Base-by-base conservation (phyloP, 139 green algal species). In the Volvox reticuliferus region DNA sequence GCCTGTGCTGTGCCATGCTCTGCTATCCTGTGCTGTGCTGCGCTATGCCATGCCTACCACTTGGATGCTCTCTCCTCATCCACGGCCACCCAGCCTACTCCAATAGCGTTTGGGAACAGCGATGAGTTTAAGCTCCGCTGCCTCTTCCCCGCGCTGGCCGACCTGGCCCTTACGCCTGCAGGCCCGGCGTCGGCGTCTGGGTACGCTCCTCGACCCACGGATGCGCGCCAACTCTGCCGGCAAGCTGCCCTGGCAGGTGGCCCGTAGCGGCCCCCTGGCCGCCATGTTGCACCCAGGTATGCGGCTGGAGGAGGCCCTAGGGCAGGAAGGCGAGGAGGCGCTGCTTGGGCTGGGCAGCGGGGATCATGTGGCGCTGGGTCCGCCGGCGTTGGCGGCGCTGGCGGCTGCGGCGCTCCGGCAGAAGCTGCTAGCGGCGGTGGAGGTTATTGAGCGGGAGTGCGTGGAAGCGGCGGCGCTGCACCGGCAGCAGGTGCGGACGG, bases 371-470 rank as follows among this genome's bases (percentile, higher is more conserved):
- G 65, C 17, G 37, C 24, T 82, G 85, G 85, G 85, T n/a, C 85
- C 69, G 85, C 85, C 69, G 18, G 22, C 37, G 28, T 71, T 89
- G 85, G 85, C 69, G 44, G 44, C 69, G 44, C 32, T 89, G 28
- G 85, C 85, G 69, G 85, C 69, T 36, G 85, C 85, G 69, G 85
- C 85, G 69, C 69, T 89, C 28, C 37, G 69, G 1, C 37, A 73
- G 28, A 71, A 73, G 36, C 37, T 89, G 69, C 44, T 89, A 68
- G 44, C 26, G 3, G 17, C 36, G 44, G n/a, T 89, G 69, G 85
- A 89, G 85, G 69, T 67, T 6, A 61, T 89, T 12, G 69, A 89
- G 69, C 28, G n/a, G 1, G 85, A 82, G 84, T 28, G 55, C 26
- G 84, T 89, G 68, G 68, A 68, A 65, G 84, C 30, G 68, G 84